Conservation (phyloP, 164 flowering plant genomes). For the Vitis rotundifolia region DNA sequence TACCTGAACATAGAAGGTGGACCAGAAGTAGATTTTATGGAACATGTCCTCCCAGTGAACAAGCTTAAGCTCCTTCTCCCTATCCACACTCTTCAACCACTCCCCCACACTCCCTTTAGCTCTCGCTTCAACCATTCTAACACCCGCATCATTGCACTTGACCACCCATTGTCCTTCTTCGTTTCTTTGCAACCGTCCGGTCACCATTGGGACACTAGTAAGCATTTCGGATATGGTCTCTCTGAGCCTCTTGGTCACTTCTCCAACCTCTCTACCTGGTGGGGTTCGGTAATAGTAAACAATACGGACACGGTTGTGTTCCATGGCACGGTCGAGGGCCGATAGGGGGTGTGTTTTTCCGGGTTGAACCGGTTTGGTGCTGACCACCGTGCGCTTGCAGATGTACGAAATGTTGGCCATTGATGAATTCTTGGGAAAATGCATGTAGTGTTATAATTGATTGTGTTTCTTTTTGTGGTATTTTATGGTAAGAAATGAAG, state of each 20-base stretch:
- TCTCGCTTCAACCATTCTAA: slow-evolving; percentile 57
- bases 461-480: not conserved
- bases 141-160: slow-evolving; percentile 73
- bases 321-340: slow-evolving; percentile 56
- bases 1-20: slow-evolving; percentile 70
- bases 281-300: slow-evolving; percentile 46
- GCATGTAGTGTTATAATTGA: not conserved
- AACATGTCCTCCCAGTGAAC: slow-evolving; percentile 69
- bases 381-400: slow-evolving; percentile 53
- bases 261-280: slow-evolving; percentile 19
- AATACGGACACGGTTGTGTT: slow-evolving; percentile 33
- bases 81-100: slow-evolving; percentile 46
- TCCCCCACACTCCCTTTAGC: slow-evolving; percentile 57
- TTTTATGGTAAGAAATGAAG: not conserved
- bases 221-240: slow-evolving; percentile 42
- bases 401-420: slow-evolving; percentile 39
- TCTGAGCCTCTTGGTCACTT: slow-evolving; percentile 29
- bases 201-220: slow-evolving; percentile 36
- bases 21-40: slow-evolving; percentile 60
- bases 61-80: slow-evolving; percentile 56
- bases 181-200: slow-evolving; percentile 48
- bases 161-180: slow-evolving; percentile 54
- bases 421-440: not conserved
- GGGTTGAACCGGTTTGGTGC: slow-evolving; percentile 45
- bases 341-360: slow-evolving; percentile 40